phyloP scores from a whole-genome alignment of 352 stramenopile species.

The Globisporangium okanoganense region DNA sequence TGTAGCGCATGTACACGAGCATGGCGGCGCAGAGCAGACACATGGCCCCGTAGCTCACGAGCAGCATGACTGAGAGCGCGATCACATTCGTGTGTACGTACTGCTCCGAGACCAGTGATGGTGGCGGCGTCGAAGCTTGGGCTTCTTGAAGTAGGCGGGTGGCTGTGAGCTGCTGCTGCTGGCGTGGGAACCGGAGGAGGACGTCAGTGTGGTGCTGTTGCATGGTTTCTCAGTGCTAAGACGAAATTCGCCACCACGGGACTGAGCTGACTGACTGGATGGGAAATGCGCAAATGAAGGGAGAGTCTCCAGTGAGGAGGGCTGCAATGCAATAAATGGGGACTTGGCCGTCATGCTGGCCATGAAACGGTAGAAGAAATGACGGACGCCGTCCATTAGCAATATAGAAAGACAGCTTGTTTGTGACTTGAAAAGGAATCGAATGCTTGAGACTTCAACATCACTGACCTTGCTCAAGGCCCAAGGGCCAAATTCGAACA shows the following conservation, averaged over 20 bases:
- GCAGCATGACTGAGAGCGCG: constrained; percentile 13
- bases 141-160: background rate
- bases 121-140: background rate
- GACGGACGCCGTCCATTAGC: background rate
- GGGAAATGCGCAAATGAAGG: background rate
- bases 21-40: constrained; percentile 33
- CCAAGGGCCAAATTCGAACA: background rate
- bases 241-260: background rate
- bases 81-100: constrained; percentile 11
- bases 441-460: too few species aligned
- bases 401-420: too few species aligned
- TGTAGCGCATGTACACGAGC: constrained; percentile 52
- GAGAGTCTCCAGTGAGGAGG: background rate
- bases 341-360: background rate
- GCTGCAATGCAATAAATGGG: background rate
- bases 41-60: constrained; percentile 26
- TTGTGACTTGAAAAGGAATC: too few species aligned
- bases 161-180: background rate
- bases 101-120: constrained; percentile 5
- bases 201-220: background rate
- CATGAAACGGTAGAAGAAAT: background rate
- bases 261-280: background rate
- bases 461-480: too few species aligned
- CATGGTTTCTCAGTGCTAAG: background rate
- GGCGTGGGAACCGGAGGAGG: background rate